Evolutionary conservation across 2,329 filamentous ascomycete species (phyloP).

Genomic region (Phaeosphaeria sp.): DNA sequence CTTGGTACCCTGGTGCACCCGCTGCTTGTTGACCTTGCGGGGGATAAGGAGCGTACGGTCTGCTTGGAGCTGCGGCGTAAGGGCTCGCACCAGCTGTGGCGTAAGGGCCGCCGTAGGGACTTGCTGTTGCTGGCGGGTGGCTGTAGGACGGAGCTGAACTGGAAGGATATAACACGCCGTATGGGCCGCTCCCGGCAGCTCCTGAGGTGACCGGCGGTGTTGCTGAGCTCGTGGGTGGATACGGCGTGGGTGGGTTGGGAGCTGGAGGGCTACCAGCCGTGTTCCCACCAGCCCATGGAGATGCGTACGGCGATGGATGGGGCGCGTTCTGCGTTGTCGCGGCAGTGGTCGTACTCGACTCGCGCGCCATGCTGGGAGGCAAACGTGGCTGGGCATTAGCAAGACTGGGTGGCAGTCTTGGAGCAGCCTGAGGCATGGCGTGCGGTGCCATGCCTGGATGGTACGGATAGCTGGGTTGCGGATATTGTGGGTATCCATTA

Average conservation of each 20-base stretch:
- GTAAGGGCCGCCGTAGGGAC: conserved; percentile 39
- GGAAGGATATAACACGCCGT: conserved; percentile 44
- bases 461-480: conserved; percentile 35
- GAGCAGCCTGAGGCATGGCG: conserved; percentile 36
- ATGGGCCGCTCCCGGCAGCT: conserved; percentile 36
- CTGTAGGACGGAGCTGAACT: conserved; percentile 35
- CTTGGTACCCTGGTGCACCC: conserved; percentile 16
- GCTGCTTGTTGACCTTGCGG: conserved; percentile 26
- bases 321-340: conserved; percentile 34
- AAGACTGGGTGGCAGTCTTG: conserved; percentile 37
- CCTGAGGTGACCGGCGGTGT: conserved; percentile 29
- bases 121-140: conserved; percentile 21
- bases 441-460: conserved; percentile 41
- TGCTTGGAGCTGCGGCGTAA: conserved; percentile 30
- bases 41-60: conserved; percentile 38
- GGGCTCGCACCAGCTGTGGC: conserved; percentile 36
- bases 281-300: conserved; percentile 45
- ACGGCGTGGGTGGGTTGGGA: conserved; percentile 37
- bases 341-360: conserved; percentile 29
- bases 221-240: conserved; percentile 35
- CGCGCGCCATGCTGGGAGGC: conserved; percentile 46
- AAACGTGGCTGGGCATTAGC: conserved; percentile 38
- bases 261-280: conserved; percentile 32
- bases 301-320: conserved; percentile 43
- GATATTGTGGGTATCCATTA: conserved; percentile 38